Percentiles rank a stretch among this genome's conserved stretches.
phyloP scores from a whole-genome alignment of 1,284 basidiomycete genomes.

The Vanrija sp. region DNA sequence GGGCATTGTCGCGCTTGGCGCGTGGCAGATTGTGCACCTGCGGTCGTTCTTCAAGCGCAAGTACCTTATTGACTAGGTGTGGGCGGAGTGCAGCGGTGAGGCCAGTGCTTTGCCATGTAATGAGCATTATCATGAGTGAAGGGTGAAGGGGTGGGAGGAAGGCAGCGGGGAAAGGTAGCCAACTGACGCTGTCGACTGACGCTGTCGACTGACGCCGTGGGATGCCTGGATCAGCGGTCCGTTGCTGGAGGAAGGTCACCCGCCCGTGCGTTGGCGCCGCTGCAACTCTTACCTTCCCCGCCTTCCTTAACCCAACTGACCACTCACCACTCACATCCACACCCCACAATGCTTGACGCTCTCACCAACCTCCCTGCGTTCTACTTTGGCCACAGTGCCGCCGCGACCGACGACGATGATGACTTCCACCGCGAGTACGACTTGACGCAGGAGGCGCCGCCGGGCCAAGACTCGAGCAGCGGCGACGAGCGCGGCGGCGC shows the following conservation, averaged over 20 bases:
- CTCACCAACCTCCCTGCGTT: too few relatives aligned
- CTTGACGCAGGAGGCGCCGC: too few relatives aligned
- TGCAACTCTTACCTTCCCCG: neutral
- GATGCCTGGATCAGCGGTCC: too few relatives aligned
- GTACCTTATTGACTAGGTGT: slow-evolving; percentile 80
- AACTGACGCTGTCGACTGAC: neutral
- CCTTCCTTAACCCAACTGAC: neutral
- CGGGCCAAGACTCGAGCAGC: too few relatives aligned
- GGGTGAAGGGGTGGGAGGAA: neutral
- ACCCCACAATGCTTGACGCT: too few relatives aligned
- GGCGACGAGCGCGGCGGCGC: too few relatives aligned
- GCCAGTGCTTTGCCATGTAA: neutral
- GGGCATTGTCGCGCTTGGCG: slow-evolving; percentile 75
- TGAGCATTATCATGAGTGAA: neutral
- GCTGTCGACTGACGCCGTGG: too few relatives aligned
- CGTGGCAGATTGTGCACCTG: slow-evolving; percentile 88
- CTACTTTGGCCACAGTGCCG: neutral
- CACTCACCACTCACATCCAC: neutral
- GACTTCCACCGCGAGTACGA: neutral
- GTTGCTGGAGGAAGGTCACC: too few relatives aligned
- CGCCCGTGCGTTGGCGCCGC: too few relatives aligned
- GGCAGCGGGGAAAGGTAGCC: neutral
- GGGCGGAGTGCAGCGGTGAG: neutral
- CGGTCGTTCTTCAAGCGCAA: slow-evolving; percentile 94
- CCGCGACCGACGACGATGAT: neutral